Evolutionary conservation across 106 monocot species (phyloP).

Genomic region (Alisma plantagoaquatica): DNA sequence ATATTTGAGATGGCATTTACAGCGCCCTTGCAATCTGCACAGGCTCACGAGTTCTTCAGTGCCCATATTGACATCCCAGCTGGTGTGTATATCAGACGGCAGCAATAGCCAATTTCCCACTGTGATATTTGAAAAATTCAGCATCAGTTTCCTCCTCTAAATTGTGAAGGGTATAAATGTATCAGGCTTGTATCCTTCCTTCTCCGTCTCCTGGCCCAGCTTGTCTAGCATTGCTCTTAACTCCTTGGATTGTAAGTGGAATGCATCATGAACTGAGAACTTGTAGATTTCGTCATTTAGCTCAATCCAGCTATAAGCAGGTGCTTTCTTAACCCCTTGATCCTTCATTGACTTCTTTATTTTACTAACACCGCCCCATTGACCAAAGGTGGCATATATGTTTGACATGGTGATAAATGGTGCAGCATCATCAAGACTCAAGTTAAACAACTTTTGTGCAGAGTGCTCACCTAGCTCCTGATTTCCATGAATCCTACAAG

Average conservation of each 20-base stretch:
- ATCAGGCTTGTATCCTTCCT: slow-evolving; percentile 50
- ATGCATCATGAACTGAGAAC: slow-evolving; percentile 47
- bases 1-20: slow-evolving; percentile 66
- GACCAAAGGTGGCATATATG: slow-evolving; percentile 51
- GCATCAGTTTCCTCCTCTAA: slow-evolving; percentile 49
- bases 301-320: slow-evolving; percentile 83
- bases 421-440: slow-evolving; percentile 53
- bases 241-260: slow-evolving; percentile 21
- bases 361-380: slow-evolving; percentile 58
- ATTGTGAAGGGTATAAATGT: slow-evolving; percentile 53
- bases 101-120: slow-evolving; percentile 77
- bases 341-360: slow-evolving; percentile 72
- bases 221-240: slow-evolving; percentile 23
- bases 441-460: slow-evolving; percentile 47
- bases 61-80: slow-evolving; percentile 42
- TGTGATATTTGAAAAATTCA: slow-evolving; percentile 63
- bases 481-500: slow-evolving; percentile 73
- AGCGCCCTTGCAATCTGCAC: slow-evolving; percentile 56
- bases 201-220: slow-evolving; percentile 37
- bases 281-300: slow-evolving; percentile 34
- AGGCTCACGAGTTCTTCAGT: slow-evolving; percentile 77
- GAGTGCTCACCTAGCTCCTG: slow-evolving; percentile 39
- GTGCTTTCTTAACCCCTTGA: slow-evolving; percentile 59
- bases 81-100: slow-evolving; percentile 47
- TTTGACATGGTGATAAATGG: slow-evolving; percentile 80